Evolutionary conservation across 2,329 filamentous ascomycete genomes (phyloP), one percentile per base, ranked within the genome.

Genomic region (Sporothrix globosa): DNA sequence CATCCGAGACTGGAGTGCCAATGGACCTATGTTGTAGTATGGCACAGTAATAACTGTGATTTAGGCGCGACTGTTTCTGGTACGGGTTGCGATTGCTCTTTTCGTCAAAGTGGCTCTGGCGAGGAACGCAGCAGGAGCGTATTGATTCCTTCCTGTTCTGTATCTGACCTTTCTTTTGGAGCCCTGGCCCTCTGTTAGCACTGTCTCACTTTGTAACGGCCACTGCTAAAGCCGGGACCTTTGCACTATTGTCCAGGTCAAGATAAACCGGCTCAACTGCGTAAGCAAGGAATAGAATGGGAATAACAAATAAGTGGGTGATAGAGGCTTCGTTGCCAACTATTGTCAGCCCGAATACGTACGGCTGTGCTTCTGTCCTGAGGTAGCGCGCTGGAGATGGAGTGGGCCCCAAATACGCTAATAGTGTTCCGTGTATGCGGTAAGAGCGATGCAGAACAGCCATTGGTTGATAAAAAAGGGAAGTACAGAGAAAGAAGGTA

Each of bases 181-280:
- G 63, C 27, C 34, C 61, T 66, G 46, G 21, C 46, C 19, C 50
- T 44, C n/a, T 54, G n/a, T 44, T 44, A 46, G 65, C 52, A 46
- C 1, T 67, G 50, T 46, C 65, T 67, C 63, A 67, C 63, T 67
- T 39, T 67, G 24, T 39, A 53, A 67, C 63, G 63, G 48, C 60
- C 46, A 52, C 61, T 44, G 60, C 24, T 39, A 52, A 27, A 66
- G 14, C 17, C 27, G 7, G 27, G 10, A 24, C 44, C 24, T 48
- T 65, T 65, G 41, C 60, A 17, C 44, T 17, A 19, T 21, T n/a
- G 39, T 9, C 19, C 39, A 63, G 58, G 58, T n/a, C 58, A 63
- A 63, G 58, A 14, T 17, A 21, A n/a, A 44, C 13, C 24, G 54
- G 19, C 13, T 34, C 53, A 13, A 11, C 56, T 61, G 21, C 2